Percentiles rank a stretch among this genome's conserved stretches.
These are phyloP conservation scores for Chloranthus sessilifolius DNA, from an alignment of 164 flowering plant species.

Conservation along the genomic window DNA sequence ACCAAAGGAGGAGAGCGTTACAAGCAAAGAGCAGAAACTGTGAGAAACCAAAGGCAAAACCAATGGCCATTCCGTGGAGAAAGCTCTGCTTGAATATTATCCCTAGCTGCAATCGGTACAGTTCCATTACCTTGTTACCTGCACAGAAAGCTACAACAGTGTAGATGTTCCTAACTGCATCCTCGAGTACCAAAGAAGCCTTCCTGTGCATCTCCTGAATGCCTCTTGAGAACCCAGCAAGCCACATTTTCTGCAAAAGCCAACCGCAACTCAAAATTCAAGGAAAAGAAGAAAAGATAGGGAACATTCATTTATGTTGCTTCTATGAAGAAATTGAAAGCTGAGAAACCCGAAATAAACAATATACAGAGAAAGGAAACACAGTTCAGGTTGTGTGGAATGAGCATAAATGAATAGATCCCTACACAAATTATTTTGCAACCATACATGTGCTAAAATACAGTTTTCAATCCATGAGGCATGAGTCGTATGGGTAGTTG, in stretches of 20 bases:
- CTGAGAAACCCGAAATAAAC: too few relatives aligned
- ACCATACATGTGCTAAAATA: too few relatives aligned
- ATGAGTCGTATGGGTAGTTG: too few relatives aligned
- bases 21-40: slow-evolving; percentile 97
- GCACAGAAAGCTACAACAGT: slow-evolving; percentile 99
- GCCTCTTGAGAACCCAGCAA: slow-evolving; percentile 97
- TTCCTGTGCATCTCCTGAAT: slow-evolving; percentile 98
- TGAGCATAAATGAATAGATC: too few relatives aligned
- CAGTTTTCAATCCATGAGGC: too few relatives aligned
- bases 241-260: slow-evolving; percentile 97
- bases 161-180: slow-evolving; percentile 95
- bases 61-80: slow-evolving; percentile 87
- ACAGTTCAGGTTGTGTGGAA: too few relatives aligned
- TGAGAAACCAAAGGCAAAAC: slow-evolving; percentile 92
- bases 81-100: slow-evolving; percentile 78
- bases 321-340: neutral
- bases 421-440: too few relatives aligned
- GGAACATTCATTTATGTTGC: neutral
- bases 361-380: too few relatives aligned
- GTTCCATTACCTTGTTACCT: slow-evolving; percentile 95
- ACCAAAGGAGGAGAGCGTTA: slow-evolving; percentile 97
- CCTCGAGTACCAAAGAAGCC: slow-evolving; percentile 95
- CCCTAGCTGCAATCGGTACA: slow-evolving; percentile 65
- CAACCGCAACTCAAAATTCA: slow-evolving; percentile 7
- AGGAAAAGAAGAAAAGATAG: neutral